These are phyloP conservation scores for Gossypium longicalyx DNA, from an alignment of 345 rosid genomes.

Conservation along the genomic window DNA sequence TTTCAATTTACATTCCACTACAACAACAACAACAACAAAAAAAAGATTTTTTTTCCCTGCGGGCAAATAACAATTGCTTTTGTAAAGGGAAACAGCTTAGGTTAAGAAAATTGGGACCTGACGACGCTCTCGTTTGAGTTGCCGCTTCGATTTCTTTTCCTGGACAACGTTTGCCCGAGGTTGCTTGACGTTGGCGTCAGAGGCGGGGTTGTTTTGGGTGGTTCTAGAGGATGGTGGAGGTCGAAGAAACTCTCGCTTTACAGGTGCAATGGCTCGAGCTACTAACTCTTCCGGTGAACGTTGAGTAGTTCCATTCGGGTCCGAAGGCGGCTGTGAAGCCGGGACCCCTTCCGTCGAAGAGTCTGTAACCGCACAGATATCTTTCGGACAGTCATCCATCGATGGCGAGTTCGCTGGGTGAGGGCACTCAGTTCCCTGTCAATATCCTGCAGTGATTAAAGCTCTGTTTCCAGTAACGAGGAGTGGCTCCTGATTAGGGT, in stretches of 20 bases:
- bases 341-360: background rate
- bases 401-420: conserved; percentile 2
- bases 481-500: background rate
- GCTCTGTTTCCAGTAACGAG: background rate
- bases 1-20: background rate
- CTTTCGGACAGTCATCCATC: conserved; percentile 25
- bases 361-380: background rate
- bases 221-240: conserved; percentile 53
- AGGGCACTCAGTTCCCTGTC: conserved; percentile 5
- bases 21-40: background rate
- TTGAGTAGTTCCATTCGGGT: conserved; percentile 24
- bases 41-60: too few species aligned
- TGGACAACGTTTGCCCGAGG: conserved; percentile 35
- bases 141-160: conserved; percentile 95
- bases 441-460: background rate
- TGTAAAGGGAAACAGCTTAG: background rate
- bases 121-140: conserved; percentile 80
- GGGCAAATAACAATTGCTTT: background rate
- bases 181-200: conserved; percentile 18
- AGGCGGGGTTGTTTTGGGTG: conserved; percentile 30
- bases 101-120: conserved; percentile 19
- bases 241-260: conserved; percentile 64
- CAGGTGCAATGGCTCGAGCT: conserved; percentile 73
- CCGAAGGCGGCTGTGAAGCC: conserved; percentile 16
- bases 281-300: conserved; percentile 64